phyloP scores from a whole-genome alignment of 2,329 filamentous ascomycete species.

The Penicillium vulpinum region DNA sequence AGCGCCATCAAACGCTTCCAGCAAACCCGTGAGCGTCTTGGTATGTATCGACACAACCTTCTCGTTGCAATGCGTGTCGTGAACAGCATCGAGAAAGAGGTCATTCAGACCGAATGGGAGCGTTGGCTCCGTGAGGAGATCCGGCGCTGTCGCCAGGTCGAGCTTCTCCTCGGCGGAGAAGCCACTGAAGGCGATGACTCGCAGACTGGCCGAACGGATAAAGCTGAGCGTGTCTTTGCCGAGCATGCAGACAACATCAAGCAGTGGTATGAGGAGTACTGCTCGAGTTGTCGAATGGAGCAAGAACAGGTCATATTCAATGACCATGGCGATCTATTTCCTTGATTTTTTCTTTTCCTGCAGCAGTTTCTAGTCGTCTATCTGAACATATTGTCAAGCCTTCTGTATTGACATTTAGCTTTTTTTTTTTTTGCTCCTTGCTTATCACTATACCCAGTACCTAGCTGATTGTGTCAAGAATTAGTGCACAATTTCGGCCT shows the following conservation, averaged over 20 bases:
- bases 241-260: conserved; percentile 49
- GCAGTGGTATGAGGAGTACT: conserved; percentile 62
- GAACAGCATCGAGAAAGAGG: conserved; percentile 83
- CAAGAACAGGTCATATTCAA: conserved; percentile 31
- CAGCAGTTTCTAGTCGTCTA: background rate
- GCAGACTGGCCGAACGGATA: conserved; percentile 25
- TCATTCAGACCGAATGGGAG: conserved; percentile 87
- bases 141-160: conserved; percentile 67
- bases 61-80: conserved; percentile 87
- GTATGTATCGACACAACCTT: conserved; percentile 82
- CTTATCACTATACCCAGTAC: conserved; percentile 34
- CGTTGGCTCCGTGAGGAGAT: conserved; percentile 85
- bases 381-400: conserved; percentile 3
- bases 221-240: conserved; percentile 31
- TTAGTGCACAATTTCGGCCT: conserved; percentile 16
- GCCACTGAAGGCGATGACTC: conserved; percentile 23
- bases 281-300: conserved; percentile 58
- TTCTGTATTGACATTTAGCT: conserved; percentile 10
- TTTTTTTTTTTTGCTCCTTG: conserved; percentile 14
- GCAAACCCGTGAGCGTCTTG: conserved; percentile 78
- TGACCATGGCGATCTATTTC: conserved; percentile 22
- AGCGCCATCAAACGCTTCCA: conserved; percentile 61
- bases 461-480: conserved; percentile 7
- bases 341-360: conserved; percentile 10
- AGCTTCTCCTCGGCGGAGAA: conserved; percentile 45